phyloP scores from a whole-genome alignment of 75 land plant genomes.

The Larix kaempferi region DNA sequence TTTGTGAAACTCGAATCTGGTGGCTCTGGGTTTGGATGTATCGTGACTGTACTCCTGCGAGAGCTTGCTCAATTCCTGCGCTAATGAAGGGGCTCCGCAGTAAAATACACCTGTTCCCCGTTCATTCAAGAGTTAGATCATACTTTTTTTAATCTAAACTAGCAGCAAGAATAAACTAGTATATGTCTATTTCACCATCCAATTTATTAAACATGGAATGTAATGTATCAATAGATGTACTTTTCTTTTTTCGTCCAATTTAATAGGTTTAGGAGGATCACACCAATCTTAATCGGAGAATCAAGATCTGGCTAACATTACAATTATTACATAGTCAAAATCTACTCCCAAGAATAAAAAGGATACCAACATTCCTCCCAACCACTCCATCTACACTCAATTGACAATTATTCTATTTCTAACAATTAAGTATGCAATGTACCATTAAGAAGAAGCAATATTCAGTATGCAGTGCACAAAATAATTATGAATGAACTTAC shows the following conservation, averaged over 20 bases:
- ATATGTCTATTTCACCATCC: too few species aligned
- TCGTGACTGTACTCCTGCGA: conserved; percentile 57
- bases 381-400: too few species aligned
- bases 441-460: not conserved
- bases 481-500: conserved; percentile 19
- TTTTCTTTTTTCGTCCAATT: too few species aligned
- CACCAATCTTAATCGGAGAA: not conserved
- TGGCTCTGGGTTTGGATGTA: conserved; percentile 28
- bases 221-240: too few species aligned
- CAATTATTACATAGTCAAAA: too few species aligned
- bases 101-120: conserved; percentile 83
- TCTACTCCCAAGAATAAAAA: too few species aligned
- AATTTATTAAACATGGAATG: too few species aligned
- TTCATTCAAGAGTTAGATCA: not conserved
- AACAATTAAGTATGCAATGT: too few species aligned
- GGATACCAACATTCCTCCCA: too few species aligned
- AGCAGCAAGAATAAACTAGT: too few species aligned
- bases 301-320: not conserved
- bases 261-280: not conserved
- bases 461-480: not conserved
- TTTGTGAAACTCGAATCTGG: conserved; percentile 91
- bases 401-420: too few species aligned
- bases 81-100: conserved; percentile 77
- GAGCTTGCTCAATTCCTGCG: conserved; percentile 71
- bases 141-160: not conserved